Conservation (phyloP, 2,329 filamentous ascomycete species). For the Venturia pyrina region DNA sequence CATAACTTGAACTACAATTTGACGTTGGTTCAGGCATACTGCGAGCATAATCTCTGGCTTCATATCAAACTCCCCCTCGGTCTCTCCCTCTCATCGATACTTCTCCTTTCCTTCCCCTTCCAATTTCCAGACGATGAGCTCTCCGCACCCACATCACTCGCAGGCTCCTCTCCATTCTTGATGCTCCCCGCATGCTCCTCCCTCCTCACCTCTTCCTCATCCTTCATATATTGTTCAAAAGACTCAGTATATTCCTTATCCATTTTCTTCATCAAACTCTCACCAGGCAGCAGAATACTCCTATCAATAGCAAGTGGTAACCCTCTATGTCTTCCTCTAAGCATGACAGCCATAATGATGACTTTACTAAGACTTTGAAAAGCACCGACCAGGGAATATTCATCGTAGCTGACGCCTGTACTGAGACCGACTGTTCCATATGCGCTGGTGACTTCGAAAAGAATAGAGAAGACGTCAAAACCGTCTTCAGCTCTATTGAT, state of each 20-base stretch:
- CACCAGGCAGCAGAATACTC: slow-evolving; percentile 23
- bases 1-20: no score
- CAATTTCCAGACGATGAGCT: not conserved
- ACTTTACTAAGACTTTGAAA: slow-evolving; percentile 49
- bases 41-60: no score
- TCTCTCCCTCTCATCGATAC: no score
- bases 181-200: not conserved
- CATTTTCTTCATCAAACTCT: slow-evolving; percentile 26
- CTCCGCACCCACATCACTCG: not conserved
- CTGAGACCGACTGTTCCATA: slow-evolving; percentile 55
- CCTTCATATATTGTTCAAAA: not conserved
- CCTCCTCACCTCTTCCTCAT: not conserved
- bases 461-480: slow-evolving; percentile 23
- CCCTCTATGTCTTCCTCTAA: slow-evolving; percentile 27
- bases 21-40: no score
- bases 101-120: no score
- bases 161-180: not conserved
- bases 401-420: slow-evolving; percentile 43
- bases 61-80: no score
- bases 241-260: slow-evolving; percentile 19
- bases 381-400: slow-evolving; percentile 46
- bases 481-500: slow-evolving; percentile 31
- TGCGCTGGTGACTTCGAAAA: slow-evolving; percentile 47
- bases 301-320: slow-evolving; percentile 23
- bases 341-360: slow-evolving; percentile 47